Conservation (phyloP, 305 asterid genomes). For the Solanum aculeatissimum region DNA sequence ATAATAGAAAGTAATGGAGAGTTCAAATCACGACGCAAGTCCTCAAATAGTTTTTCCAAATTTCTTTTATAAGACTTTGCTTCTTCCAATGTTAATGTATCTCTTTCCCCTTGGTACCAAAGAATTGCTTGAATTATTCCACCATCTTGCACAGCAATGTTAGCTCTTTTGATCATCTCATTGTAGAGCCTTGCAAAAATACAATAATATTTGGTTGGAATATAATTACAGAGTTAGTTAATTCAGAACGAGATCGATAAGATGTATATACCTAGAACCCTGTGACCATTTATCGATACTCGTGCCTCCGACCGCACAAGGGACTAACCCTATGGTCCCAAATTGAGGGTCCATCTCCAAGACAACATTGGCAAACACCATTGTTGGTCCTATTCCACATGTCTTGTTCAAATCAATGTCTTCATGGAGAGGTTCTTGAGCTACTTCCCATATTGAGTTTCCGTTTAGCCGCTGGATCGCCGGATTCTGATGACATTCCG, state of each 20-base stretch:
- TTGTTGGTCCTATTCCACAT: constrained; percentile 1
- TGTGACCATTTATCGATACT: background rate
- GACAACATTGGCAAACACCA: background rate
- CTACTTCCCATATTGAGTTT: background rate
- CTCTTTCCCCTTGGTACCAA: constrained; percentile 1
- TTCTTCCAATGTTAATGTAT: background rate
- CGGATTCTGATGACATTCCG: background rate
- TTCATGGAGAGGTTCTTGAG: background rate
- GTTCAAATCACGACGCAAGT: background rate
- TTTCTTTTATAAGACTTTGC: background rate
- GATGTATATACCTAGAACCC: background rate
- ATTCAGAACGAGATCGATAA: background rate
- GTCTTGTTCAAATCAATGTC: background rate
- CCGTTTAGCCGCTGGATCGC: background rate
- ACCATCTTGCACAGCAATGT: background rate
- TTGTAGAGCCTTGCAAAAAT: background rate
- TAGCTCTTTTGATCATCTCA: background rate
- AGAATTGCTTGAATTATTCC: background rate
- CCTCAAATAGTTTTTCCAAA: background rate
- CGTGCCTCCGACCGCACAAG: background rate
- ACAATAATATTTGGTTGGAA: background rate
- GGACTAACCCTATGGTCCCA: background rate
- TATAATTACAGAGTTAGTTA: too few relatives aligned
- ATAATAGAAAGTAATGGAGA: background rate
- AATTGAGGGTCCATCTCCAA: background rate